Conservation (phyloP, 148 eudicot genomes). For the Rhododendron vialii region DNA sequence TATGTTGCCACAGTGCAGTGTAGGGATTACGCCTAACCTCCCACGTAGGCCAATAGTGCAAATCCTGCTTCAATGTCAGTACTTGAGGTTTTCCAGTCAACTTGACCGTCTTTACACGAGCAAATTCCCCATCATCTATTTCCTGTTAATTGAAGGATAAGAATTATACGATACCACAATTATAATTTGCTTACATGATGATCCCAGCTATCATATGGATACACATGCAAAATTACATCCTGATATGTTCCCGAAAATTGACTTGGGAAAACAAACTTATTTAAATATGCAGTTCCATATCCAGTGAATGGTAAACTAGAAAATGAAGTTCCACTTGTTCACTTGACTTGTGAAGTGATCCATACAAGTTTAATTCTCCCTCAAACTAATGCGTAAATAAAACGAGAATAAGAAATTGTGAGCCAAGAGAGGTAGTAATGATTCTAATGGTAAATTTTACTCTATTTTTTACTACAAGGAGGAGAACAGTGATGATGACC, state of each 20-base stretch:
- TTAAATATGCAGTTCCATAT: background rate
- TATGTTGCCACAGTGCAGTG: slow-evolving; percentile 67
- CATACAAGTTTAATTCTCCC: background rate
- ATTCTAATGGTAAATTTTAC: too few relatives aligned
- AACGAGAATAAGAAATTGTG: background rate
- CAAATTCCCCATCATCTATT: slow-evolving; percentile 69
- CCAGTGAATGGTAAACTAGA: background rate
- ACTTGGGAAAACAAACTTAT: background rate
- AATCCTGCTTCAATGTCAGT: slow-evolving; percentile 82
- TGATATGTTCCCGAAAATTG: background rate
- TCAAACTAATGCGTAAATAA: background rate
- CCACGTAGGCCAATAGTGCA: slow-evolving; percentile 99
- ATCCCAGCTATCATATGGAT: background rate
- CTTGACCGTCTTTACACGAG: slow-evolving; percentile 76
- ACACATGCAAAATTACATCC: background rate
- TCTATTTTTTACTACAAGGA: too few relatives aligned
- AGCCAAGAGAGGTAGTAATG: background rate
- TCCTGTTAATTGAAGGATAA: slow-evolving; percentile 32
- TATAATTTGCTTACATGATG: background rate
- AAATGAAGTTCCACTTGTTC: background rate
- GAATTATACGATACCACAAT: background rate
- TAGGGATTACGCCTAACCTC: slow-evolving; percentile 72
- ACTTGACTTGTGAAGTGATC: background rate
- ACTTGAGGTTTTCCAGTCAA: slow-evolving; percentile 91
- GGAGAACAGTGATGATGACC: too few relatives aligned